Percentiles rank a stretch among this genome's conserved stretches.
These are phyloP conservation scores for Acmispon strigosus DNA, from an alignment of 306 rosid genomes.

Conservation along the genomic window DNA sequence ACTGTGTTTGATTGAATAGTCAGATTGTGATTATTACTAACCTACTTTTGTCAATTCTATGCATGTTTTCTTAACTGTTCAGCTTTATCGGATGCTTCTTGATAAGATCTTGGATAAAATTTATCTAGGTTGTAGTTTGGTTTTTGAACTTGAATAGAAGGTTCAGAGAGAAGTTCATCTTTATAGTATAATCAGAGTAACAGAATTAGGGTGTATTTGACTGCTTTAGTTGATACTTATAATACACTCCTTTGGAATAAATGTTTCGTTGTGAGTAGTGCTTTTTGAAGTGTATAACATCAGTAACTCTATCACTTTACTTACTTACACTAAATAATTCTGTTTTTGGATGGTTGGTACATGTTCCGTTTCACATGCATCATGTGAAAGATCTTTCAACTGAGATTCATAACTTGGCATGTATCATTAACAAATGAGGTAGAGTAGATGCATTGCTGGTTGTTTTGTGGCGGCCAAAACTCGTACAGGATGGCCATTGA, in stretches of 20 bases:
- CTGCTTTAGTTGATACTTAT: not conserved
- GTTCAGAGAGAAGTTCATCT: not conserved
- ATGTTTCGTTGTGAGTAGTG: not conserved
- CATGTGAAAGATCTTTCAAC: no score
- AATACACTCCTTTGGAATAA: not conserved
- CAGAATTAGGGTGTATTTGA: not conserved
- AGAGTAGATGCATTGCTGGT: no score
- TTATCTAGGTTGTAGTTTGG: not conserved
- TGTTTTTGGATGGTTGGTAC: not conserved
- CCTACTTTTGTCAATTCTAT: not conserved
- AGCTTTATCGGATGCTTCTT: not conserved
- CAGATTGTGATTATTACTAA: not conserved
- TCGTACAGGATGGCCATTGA: no score
- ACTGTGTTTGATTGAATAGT: slow-evolving; percentile 2
- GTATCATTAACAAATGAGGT: no score
- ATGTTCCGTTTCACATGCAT: not conserved
- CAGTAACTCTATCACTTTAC: not conserved
- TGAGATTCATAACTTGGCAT: no score
- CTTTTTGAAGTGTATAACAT: not conserved
- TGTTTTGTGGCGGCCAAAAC: no score
- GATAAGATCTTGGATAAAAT: not conserved
- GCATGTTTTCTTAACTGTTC: not conserved
- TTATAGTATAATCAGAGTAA: not conserved
- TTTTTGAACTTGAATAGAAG: not conserved
- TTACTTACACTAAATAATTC: not conserved